Evolutionary conservation across 306 rosid genomes (phyloP), one percentile per base, ranked within the genome.

Genomic region (Coriaria nepalensis): DNA sequence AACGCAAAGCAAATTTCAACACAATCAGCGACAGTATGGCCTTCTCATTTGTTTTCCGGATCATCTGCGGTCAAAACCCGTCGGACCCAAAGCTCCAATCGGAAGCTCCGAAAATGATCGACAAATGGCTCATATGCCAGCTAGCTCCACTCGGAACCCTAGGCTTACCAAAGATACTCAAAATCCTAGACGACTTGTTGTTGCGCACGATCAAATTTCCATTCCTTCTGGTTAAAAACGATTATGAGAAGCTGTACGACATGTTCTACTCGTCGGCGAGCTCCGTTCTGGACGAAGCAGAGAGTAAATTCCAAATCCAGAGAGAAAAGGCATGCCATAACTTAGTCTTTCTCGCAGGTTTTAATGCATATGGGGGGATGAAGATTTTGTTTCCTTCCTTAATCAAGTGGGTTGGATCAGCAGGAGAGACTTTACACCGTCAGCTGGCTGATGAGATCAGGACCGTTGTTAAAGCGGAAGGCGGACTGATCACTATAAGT

Each of bases 291-390:
- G 77, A 86, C 34, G 76, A 77, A 49, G 93, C 96, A 0, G 78
- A 68, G 43, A 20, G 52, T 0, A 32, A 0, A 0, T 56, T 43
- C 0, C 83, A 81, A 4, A 61, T 86, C 2, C 11, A 73, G 9
- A 43, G 78, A 12, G 81, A 79, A 4, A 87, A 77, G 50, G 93
- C 96, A 5, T 68, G 76, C 29, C 90, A 86, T 33, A 86, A 86
- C 13, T 37, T 86, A 0, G 53, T 82, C 2, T 86, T 86, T 66
- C 49, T 71, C 53, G 66, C 71, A 8, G 68, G 81, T 32, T 86
- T 82, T 64, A 86, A 79, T 52, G 78, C 96, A 0, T 78, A 49
- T 8, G 96, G 86, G 0, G 96, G 93, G 4, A 51, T 79, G 53
- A 64, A 70, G 40, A 68, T 60, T n/a, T 60, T 69, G 73, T 70